Base-by-base conservation (phyloP, 495 filamentous ascomycete species). In the Penicillium diatomitis region DNA sequence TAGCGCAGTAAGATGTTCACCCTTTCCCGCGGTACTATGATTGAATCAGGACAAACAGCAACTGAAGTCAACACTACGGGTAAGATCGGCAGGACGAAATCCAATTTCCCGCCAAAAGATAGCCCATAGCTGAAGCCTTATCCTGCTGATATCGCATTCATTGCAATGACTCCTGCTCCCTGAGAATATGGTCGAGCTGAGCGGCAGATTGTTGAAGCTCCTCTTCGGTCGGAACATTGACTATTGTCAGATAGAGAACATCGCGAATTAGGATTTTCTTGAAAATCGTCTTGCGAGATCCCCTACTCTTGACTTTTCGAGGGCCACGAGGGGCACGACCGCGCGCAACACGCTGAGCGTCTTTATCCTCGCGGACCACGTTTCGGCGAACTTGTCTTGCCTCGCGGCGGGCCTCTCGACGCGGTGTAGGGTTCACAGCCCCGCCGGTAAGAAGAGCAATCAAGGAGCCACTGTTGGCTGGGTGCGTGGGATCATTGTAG, bases 401-500 rank as follows among this genome's bases (percentile, higher is more conserved):
- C 20, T 29, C 38, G 10, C 43, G 43, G 8, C 32, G 33, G 3
- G 42, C 49, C 35, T 51, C 6, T 28, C 49, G 35, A 12, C 43
- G 35, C 7, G 49, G 9, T 7, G 29, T 8, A 3, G 49, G 44
- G 4, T 46, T 46, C 8, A 57, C 34, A 5, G 32, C 36, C 9
- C 54, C 54, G 10, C 54, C 54, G 12, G 47, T 53, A 5, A 57
- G 5, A 3, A 53, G 44, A 1, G 54, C 49, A 10, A 53, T 48
- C 8, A 57, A 31, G 7, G 44, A 48, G 11, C 54, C 54, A 37
- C 37, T 57, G 28, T 48, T 57, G n/a, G 48, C 47, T 0, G 54
- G 47, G 12, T 57, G 54, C n/a, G 48, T 48, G 6, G 54, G 50
- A n/a, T 57, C 54, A 32, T 48, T 57, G 29, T 46, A 57, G 7